Evolutionary conservation across 1,284 basidiomycete genomes (phyloP).

Genomic region (Pseudozyma sp.): DNA sequence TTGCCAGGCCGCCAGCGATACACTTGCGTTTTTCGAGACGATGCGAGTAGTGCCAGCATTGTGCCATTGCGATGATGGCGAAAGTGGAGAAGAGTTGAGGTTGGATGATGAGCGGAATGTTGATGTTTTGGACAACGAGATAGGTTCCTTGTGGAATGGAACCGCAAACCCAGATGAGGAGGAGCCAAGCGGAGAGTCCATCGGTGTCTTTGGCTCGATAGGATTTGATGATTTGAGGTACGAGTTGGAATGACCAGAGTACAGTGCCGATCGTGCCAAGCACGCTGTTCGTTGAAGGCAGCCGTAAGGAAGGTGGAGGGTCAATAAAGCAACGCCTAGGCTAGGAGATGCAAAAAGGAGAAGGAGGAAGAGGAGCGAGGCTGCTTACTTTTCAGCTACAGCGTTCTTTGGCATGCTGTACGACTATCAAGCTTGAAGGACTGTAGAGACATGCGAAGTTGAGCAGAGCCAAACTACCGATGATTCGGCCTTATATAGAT

Average conservation of each 20-base stretch:
- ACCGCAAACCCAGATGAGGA: slow-evolving; percentile 79
- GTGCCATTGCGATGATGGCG: slow-evolving; percentile 72
- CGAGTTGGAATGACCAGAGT: slow-evolving; percentile 78
- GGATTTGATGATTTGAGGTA: slow-evolving; percentile 79
- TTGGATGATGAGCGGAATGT: slow-evolving; percentile 78
- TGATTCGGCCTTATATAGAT: too few species aligned
- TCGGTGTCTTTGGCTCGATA: slow-evolving; percentile 79
- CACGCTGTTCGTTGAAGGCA: slow-evolving; percentile 12
- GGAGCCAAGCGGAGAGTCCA: slow-evolving; percentile 79
- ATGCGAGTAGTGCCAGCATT: slow-evolving; percentile 77
- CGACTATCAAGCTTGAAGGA: not conserved
- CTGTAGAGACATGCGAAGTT: not conserved
- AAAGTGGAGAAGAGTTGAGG: slow-evolving; percentile 80
- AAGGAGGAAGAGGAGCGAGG: not conserved
- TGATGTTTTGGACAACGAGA: slow-evolving; percentile 76
- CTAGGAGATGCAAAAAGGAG: not conserved
- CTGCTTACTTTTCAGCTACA: slow-evolving; percentile 38
- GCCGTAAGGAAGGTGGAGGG: too few species aligned
- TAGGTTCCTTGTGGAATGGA: slow-evolving; percentile 79
- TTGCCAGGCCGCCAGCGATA: slow-evolving; percentile 68
- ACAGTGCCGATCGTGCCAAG: slow-evolving; percentile 71
- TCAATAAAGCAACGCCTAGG: too few species aligned
- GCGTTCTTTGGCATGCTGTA: slow-evolving; percentile 30
- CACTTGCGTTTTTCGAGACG: slow-evolving; percentile 69
- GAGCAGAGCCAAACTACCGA: too few species aligned